Evolutionary conservation across 352 stramenopile species (phyloP).

Genomic region (Phytophthora fragariae): DNA sequence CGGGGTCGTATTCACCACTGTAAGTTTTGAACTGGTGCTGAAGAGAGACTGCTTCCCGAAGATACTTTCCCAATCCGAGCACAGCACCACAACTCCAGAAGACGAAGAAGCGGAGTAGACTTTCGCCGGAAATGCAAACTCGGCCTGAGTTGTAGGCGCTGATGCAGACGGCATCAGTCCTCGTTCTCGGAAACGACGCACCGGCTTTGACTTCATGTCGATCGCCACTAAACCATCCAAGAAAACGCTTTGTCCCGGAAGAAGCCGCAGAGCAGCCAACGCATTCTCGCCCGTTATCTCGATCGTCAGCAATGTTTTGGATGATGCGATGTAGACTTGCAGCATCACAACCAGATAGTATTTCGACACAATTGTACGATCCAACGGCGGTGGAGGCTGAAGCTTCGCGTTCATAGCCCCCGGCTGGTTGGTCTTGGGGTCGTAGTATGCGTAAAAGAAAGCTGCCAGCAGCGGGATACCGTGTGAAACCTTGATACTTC

Average conservation of each 20-base stretch:
- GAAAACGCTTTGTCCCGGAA: constrained; percentile 59
- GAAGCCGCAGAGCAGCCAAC: constrained; percentile 48
- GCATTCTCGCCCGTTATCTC: constrained; percentile 65
- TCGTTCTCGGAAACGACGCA: constrained; percentile 38
- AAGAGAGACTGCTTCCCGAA: constrained; percentile 73
- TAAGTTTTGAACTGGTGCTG: constrained; percentile 47
- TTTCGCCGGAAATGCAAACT: constrained; percentile 53
- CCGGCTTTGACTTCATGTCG: constrained; percentile 40
- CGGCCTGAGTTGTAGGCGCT: constrained; percentile 1
- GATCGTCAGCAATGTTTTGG: constrained; percentile 47
- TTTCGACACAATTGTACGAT: constrained; percentile 65
- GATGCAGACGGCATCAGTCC: constrained; percentile 10
- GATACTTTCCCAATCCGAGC: constrained; percentile 70
- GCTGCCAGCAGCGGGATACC: constrained; percentile 71
- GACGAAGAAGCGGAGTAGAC: constrained; percentile 16
- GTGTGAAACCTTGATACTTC: constrained; percentile 61
- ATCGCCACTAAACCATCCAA: constrained; percentile 65
- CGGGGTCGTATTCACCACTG: constrained; percentile 52
- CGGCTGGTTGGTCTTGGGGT: constrained; percentile 57
- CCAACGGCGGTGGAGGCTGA: constrained; percentile 33
- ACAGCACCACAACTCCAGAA: constrained; percentile 53
- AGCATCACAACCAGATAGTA: constrained; percentile 72
- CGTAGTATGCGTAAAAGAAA: constrained; percentile 76
- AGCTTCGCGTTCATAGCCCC: constrained; percentile 6
- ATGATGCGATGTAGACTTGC: constrained; percentile 60